These are phyloP conservation scores for Botrytis tulipae DNA, from an alignment of 2,329 filamentous ascomycete genomes.

Conservation along the genomic window DNA sequence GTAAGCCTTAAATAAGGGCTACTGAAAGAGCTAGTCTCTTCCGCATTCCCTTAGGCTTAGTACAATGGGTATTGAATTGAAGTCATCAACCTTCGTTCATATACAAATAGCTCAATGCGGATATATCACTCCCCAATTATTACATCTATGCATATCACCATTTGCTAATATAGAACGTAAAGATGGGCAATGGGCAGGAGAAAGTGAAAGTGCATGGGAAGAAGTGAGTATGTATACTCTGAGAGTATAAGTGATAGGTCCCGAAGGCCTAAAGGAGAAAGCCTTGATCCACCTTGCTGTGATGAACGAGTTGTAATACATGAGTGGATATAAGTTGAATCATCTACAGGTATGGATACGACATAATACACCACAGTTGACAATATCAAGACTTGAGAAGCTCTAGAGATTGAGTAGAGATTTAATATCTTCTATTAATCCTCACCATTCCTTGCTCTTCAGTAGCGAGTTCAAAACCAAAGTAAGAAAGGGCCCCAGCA, in stretches of 20 bases:
- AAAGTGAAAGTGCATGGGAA: neutral
- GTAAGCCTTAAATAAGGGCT: no score
- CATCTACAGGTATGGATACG: neutral
- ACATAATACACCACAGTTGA: neutral
- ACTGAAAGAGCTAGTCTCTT: no score
- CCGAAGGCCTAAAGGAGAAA: no score
- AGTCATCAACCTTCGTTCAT: no score
- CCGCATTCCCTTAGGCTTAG: no score
- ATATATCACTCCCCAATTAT: neutral
- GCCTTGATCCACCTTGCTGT: no score
- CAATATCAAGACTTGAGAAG: neutral
- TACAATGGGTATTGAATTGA: no score
- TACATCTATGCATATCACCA: neutral
- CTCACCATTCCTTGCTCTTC: neutral
- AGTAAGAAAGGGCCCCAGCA: neutral
- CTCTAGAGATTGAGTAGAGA: neutral
- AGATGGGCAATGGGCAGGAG: neutral
- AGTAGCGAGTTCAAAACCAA: neutral
- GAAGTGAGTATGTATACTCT: neutral
- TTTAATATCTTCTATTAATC: neutral
- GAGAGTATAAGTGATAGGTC: neutral
- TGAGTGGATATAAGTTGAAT: neutral
- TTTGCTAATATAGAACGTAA: neutral
- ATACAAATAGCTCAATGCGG: no score
- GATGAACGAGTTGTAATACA: no score